Evolutionary conservation across 495 filamentous ascomycete genomes (phyloP), one percentile per base, ranked within the genome.

Genomic region (Podospora appendiculata): DNA sequence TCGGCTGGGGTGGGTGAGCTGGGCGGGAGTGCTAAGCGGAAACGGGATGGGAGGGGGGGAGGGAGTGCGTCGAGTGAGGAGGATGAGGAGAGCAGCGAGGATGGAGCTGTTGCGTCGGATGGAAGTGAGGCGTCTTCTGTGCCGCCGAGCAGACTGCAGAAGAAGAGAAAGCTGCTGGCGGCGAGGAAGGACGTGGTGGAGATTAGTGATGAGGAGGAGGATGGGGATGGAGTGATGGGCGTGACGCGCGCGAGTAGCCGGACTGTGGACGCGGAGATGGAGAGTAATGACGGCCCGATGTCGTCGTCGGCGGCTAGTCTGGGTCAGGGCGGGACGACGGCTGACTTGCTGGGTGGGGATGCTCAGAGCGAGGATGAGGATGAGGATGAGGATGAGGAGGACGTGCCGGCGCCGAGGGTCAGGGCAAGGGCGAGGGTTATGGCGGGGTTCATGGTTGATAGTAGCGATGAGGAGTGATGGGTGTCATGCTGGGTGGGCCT

Each of bases 371-470:
- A n/a, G n/a, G n/a, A 52, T 11, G 57, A 63, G 53, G 53, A 61
- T 25, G 53, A 44, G 0, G 60, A 68, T 17, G 65, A 70, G 0
- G 70, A 76, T 1, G 72, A 75, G 13, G 71, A 71, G 25, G 47
- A 63, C 18, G 61, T 64, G 0, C 63, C 63, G 41, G 33, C 62
- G 7, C 51, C 60, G n/a, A 54, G 54, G 6, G 50, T 52, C 1
- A 59, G 59, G 33, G 57, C 60, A 41, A 64, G 75, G 57, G 63
- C 65, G 45, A 72, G 68, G 46, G 67, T 67, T 1, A 70, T 70
- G 57, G 74, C 71, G 5, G 78, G 77, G 19, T 81, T 82, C 53
- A 61, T 82, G 48, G 52, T 80, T 43, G 79, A 83, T 58, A 81
- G 79, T 40, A 78, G 76, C 55, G 77, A 80, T 45, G 77, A 80